These are phyloP conservation scores for Filobasidium uniguttulatum DNA, from an alignment of 1,284 basidiomycete genomes.

Conservation along the genomic window DNA sequence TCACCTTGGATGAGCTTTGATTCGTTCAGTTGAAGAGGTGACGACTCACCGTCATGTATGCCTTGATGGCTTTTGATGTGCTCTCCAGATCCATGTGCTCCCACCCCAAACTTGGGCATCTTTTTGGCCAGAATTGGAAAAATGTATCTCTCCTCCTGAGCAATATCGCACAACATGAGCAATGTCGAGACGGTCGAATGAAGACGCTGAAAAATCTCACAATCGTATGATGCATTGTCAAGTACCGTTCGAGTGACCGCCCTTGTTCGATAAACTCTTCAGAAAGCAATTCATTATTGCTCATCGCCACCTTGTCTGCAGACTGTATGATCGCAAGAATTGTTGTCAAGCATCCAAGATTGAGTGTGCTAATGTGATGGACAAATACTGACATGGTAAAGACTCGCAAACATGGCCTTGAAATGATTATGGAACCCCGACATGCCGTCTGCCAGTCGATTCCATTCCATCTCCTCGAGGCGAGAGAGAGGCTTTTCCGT, in stretches of 20 bases:
- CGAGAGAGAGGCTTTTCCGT: slow-evolving; percentile 11
- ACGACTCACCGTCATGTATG: slow-evolving; percentile 50
- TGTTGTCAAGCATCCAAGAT: neutral
- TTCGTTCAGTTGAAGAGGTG: no score
- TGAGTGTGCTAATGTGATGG: no score
- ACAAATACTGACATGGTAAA: slow-evolving; percentile 24
- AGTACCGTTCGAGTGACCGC: slow-evolving; percentile 40
- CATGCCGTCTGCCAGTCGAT: slow-evolving; percentile 30
- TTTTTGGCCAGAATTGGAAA: slow-evolving; percentile 51
- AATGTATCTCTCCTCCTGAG: slow-evolving; percentile 39
- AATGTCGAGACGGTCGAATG: neutral
- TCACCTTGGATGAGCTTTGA: no score
- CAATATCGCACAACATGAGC: slow-evolving; percentile 9
- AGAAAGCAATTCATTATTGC: slow-evolving; percentile 32
- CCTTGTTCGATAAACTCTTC: slow-evolving; percentile 41
- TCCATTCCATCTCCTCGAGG: slow-evolving; percentile 22
- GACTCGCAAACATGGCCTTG: slow-evolving; percentile 26
- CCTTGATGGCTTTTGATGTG: slow-evolving; percentile 50
- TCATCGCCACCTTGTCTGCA: neutral
- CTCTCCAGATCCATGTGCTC: slow-evolving; percentile 37
- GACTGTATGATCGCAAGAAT: neutral
- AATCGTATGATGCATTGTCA: slow-evolving; percentile 55
- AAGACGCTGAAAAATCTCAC: slow-evolving; percentile 42
- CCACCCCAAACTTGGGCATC: slow-evolving; percentile 47
- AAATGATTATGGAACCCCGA: slow-evolving; percentile 30